Evolutionary conservation across 2,329 filamentous ascomycete species (phyloP).

Genomic region (Canariomyces notabilis): DNA sequence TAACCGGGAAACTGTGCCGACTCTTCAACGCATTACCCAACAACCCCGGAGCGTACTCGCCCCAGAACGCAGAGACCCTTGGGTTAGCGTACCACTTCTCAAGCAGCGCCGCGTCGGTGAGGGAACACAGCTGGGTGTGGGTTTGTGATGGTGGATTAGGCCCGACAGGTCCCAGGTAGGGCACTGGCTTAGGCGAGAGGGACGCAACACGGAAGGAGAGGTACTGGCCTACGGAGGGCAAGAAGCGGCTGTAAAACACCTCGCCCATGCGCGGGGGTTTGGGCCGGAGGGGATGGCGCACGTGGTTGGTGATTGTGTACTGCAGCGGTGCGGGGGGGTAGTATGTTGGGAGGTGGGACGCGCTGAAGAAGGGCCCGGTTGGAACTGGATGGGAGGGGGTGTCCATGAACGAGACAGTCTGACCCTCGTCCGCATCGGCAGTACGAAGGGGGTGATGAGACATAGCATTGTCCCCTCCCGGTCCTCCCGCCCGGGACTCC

Average conservation of each 20-base stretch:
- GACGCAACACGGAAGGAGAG: constrained; percentile 85
- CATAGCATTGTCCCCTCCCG: constrained; percentile 23
- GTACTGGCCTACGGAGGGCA: constrained; percentile 77
- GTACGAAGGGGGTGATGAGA: constrained; percentile 23
- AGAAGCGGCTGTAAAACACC: constrained; percentile 81
- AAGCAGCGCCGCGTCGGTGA: constrained; percentile 57
- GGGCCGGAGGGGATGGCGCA: constrained; percentile 79
- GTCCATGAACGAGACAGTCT: constrained; percentile 32
- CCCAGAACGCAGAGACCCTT: constrained; percentile 83
- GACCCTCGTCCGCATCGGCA: constrained; percentile 34
- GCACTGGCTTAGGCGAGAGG: constrained; percentile 56
- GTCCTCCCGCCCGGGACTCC: constrained; percentile 41
- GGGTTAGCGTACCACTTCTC: constrained; percentile 85
- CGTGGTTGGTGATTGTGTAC: constrained; percentile 70
- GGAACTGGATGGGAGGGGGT: constrained; percentile 40
- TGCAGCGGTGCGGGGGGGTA: constrained; percentile 80
- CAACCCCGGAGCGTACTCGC: constrained; percentile 60
- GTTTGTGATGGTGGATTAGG: constrained; percentile 35
- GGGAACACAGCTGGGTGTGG: constrained; percentile 37
- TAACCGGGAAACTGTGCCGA: constrained; percentile 79
- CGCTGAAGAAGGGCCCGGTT: constrained; percentile 70
- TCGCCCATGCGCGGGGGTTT: constrained; percentile 89
- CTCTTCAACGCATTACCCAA: constrained; percentile 60
- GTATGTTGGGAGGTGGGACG: constrained; percentile 83
- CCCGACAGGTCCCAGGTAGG: constrained; percentile 57